Percentiles rank a stretch among this genome's conserved stretches.
phyloP scores from a whole-genome alignment of 2,329 filamentous ascomycete species.

The Cordyceps cicadae region DNA sequence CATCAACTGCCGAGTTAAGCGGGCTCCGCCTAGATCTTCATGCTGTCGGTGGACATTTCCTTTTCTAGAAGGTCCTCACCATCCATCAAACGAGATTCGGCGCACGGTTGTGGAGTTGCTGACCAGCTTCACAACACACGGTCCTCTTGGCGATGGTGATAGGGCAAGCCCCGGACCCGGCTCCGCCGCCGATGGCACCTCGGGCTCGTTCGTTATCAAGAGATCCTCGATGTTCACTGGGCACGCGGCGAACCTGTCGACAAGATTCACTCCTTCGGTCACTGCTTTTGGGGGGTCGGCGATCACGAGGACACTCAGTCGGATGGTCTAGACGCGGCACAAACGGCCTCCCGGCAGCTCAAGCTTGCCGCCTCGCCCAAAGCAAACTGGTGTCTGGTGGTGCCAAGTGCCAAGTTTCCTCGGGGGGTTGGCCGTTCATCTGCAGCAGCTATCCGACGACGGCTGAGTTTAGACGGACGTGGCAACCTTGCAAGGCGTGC shows the following conservation, averaged over 20 bases:
- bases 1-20: not conserved
- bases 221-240: not conserved
- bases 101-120: not conserved
- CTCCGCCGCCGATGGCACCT: not conserved
- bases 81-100: slow-evolving; percentile 14
- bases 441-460: too few relatives aligned
- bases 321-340: too few relatives aligned
- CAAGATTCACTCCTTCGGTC: not conserved
- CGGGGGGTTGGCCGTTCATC: too few relatives aligned
- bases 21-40: not conserved
- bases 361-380: too few relatives aligned
- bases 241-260: not conserved
- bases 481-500: too few relatives aligned
- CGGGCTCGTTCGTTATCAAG: not conserved
- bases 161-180: not conserved
- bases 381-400: too few relatives aligned
- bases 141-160: slow-evolving; percentile 2
- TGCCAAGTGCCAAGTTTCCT: too few relatives aligned
- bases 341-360: too few relatives aligned
- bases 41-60: slow-evolving; percentile 11
- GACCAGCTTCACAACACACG: not conserved
- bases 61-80: slow-evolving; percentile 16
- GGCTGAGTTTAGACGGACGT: too few relatives aligned
- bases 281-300: not conserved
- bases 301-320: too few relatives aligned